phyloP scores from a whole-genome alignment of 2,329 filamentous ascomycete species.

The Aspergillus clavatus region DNA sequence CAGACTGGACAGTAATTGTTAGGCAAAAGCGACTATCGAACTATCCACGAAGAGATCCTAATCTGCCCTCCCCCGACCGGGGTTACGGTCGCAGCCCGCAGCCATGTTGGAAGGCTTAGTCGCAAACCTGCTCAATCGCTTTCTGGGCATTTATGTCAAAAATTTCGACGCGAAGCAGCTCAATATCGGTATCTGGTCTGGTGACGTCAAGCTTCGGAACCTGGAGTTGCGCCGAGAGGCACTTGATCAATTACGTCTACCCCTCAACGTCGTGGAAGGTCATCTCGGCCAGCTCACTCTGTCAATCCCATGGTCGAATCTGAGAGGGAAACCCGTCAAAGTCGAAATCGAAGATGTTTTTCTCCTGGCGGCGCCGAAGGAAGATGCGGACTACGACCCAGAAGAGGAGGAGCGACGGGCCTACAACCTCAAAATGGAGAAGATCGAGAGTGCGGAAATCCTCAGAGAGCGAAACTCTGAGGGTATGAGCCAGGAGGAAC shows the following conservation, averaged over 20 bases:
- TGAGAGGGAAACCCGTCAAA: conserved; percentile 89
- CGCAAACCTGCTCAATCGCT: conserved; percentile 94
- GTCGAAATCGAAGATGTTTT: conserved; percentile 97
- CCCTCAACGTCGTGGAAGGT: conserved; percentile 93
- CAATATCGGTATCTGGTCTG: conserved; percentile 98
- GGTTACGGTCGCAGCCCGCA: conserved; percentile 62
- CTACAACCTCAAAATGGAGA: conserved; percentile 97
- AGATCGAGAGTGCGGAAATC: conserved; percentile 91
- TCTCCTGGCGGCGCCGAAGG: conserved; percentile 87
- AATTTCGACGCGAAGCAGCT: conserved; percentile 98
- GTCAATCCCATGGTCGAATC: conserved; percentile 94
- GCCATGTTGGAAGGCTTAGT: conserved; percentile 96
- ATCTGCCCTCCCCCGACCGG: conserved; percentile 54
- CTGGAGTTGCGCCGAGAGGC: conserved; percentile 91
- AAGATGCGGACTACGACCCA: conserved; percentile 87
- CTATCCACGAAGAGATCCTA: not conserved
- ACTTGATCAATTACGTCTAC: conserved; percentile 92
- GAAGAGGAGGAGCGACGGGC: conserved; percentile 84
- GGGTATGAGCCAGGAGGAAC: conserved; percentile 88
- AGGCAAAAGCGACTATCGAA: not conserved
- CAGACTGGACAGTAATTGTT: conserved; percentile 7
- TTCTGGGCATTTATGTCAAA: conserved; percentile 99
- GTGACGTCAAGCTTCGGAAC: conserved; percentile 91
- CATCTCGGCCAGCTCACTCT: conserved; percentile 89
- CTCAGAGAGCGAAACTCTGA: conserved; percentile 89